Conservation (phyloP, 106 monocot genomes). For the Allium sativum region DNA sequence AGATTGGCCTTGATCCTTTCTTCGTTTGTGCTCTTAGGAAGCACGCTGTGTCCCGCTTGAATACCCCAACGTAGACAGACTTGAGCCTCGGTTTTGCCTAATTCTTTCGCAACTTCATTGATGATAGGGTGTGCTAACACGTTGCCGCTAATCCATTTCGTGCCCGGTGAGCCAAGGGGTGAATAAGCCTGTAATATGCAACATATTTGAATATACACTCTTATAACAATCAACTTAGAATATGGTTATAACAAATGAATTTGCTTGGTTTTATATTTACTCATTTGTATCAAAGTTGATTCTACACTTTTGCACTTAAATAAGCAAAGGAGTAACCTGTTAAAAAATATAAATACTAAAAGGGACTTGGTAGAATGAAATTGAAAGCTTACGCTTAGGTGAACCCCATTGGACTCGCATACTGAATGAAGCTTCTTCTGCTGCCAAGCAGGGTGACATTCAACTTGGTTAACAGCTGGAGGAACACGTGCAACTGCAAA, state of each 20-base stretch:
- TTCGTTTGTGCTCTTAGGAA: conserved; percentile 68
- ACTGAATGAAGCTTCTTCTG: conserved; percentile 56
- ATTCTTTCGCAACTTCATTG: conserved; percentile 34
- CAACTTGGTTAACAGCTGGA: conserved; percentile 80
- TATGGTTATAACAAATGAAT: too few relatives aligned
- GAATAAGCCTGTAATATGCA: conserved; percentile 43
- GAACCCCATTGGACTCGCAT: conserved; percentile 63
- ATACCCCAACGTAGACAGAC: conserved; percentile 68
- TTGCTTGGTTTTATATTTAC: too few relatives aligned
- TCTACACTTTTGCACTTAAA: too few relatives aligned
- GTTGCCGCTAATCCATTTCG: conserved; percentile 24
- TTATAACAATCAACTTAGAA: too few relatives aligned
- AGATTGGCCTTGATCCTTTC: conserved; percentile 51
- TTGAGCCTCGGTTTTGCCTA: conserved; percentile 60
- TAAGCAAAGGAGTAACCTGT: too few relatives aligned
- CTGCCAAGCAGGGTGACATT: conserved; percentile 78
- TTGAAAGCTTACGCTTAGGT: conserved; percentile 36
- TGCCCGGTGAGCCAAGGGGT: conserved; percentile 65
- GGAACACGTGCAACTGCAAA: conserved; percentile 40
- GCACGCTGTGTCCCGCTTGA: conserved; percentile 59
- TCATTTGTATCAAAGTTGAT: too few relatives aligned
- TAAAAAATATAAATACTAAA: too few relatives aligned
- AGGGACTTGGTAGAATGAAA: too few relatives aligned
- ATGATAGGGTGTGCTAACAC: conserved; percentile 41
- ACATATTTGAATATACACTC: neutral